A percentile compares a stretch with the other conserved stretches of the same genome.
phyloP scores from a whole-genome alignment of 208 protist genomes.

The Strigomonas galati region DNA sequence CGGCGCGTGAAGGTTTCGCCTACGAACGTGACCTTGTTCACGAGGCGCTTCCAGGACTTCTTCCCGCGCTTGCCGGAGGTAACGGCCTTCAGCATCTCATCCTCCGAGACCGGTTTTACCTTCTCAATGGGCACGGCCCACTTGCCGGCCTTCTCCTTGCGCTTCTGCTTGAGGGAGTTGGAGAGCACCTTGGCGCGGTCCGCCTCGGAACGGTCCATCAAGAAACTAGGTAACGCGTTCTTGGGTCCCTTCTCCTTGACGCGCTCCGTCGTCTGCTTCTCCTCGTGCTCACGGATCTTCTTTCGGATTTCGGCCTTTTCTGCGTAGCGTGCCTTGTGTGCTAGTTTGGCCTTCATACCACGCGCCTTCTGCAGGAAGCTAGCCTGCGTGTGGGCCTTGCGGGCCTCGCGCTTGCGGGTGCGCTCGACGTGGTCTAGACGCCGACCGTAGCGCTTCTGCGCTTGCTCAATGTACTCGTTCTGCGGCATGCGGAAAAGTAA shows the following conservation, averaged over 20 bases:
- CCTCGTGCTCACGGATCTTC: constrained; percentile 98
- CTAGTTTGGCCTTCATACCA: constrained; percentile 99
- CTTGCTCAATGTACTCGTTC: constrained; percentile 99
- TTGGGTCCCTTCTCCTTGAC: constrained; percentile 93
- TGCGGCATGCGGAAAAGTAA: constrained; percentile 94
- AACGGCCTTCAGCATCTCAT: constrained; percentile 99
- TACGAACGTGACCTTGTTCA: constrained; percentile 99
- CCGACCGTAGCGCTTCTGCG: constrained; percentile 97
- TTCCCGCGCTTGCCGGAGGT: constrained; percentile 93
- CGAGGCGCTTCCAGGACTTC: constrained; percentile 99
- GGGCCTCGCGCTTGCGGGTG: constrained; percentile 97
- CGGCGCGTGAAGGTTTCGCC: constrained; percentile 99
- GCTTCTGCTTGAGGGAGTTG: constrained; percentile 99
- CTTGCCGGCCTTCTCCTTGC: constrained; percentile 99
- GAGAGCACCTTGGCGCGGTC: constrained; percentile 98
- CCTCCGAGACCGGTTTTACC: constrained; percentile 97
- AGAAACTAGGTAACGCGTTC: constrained; percentile 99
- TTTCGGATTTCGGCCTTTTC: constrained; percentile 99
- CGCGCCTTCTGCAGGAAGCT: constrained; percentile 93
- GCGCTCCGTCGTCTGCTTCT: constrained; percentile 90
- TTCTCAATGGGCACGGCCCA: constrained; percentile 99
- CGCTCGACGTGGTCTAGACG: constrained; percentile 98
- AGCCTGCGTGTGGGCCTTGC: constrained; percentile 93
- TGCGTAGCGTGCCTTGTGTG: constrained; percentile 96
- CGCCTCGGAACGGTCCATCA: constrained; percentile 98